Evolutionary conservation across 169 alveolate species (phyloP), one percentile per base, ranked within the genome.

Genomic region (Eimeria acervulina): DNA sequence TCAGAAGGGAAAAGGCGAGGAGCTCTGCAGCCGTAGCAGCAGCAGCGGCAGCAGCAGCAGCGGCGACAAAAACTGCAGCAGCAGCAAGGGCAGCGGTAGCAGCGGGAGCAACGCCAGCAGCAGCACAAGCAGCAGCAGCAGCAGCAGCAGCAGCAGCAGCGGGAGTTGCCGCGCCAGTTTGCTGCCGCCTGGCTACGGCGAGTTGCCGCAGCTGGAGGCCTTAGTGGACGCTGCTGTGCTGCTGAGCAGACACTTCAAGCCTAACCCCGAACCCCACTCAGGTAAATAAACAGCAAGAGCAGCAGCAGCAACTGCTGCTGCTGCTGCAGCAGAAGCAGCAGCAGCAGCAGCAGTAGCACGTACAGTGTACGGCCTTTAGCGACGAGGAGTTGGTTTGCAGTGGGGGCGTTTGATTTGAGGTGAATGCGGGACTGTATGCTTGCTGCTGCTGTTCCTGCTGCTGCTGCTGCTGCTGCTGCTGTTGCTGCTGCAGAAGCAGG

Each of bases 161-260:
- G 84, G 42, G 47, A 6, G 51, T 12, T 72, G 52, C 51, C 84
- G 84, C 51, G 51, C 51, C 7, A 40, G 84, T 31, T 44, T 72
- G 84, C 84, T 72, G 84, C 84, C 84, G 10, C 84, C 84, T 72
- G 84, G 84, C 15, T 72, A 72, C 38, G 84, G 84, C 47, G 84
- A 72, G 84, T 23, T 72, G 84, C 84, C 84, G 17, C 84, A 72
- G 42, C 51, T 72, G 84, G 84, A 72, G 38, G 84, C 84, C 84
- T 31, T 72, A 19, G 84, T 72, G 84, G 84, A 72, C 52, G 84
- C 84, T 13, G 84, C 84, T n/a, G 84, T 72, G 84, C 84, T 72
- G 84, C 84, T 72, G 42, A 72, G 84, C 51, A 36, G 52, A 23
- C 51, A 72, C 84, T 72, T 72, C 42, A 72, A 72, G 84, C 51